phyloP scores from a whole-genome alignment of 169 alveolate species.

The Eimeria sp. region DNA sequence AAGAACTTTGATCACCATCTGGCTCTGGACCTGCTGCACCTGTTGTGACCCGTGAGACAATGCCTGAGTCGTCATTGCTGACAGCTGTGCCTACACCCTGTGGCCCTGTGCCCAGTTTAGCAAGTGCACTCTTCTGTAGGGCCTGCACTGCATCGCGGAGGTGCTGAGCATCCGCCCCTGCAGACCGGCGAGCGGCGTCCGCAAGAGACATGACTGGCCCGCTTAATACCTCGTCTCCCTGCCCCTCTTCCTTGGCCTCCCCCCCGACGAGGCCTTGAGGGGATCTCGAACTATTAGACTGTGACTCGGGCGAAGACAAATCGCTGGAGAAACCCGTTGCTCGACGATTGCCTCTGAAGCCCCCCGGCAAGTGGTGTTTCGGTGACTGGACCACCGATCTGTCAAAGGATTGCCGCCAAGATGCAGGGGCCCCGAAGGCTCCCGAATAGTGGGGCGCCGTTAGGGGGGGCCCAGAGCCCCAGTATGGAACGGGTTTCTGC shows the following conservation, averaged over 20 bases:
- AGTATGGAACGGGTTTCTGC: conserved; percentile 37
- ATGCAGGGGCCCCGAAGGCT: conserved; percentile 15
- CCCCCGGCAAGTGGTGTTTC: conserved; percentile 29
- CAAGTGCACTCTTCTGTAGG: conserved; percentile 51
- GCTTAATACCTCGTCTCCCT: neutral
- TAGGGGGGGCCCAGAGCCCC: conserved; percentile 11
- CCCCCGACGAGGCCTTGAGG: neutral
- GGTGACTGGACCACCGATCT: conserved; percentile 29
- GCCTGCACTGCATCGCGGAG: conserved; percentile 72
- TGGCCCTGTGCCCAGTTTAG: conserved; percentile 51
- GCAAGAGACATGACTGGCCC: conserved; percentile 59
- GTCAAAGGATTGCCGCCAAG: conserved; percentile 30
- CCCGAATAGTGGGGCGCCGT: neutral
- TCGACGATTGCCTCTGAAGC: neutral
- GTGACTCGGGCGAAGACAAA: conserved; percentile 42
- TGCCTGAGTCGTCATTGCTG: conserved; percentile 13
- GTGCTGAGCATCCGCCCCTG: conserved; percentile 76
- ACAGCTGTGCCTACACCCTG: neutral
- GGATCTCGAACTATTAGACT: neutral
- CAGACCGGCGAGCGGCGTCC: conserved; percentile 58
- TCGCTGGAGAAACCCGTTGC: conserved; percentile 16
- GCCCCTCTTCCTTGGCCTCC: neutral
- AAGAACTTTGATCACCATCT: neutral
- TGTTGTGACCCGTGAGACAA: conserved; percentile 42
- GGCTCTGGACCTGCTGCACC: conserved; percentile 48